A percentile compares a stretch with the other conserved stretches of the same genome.
Conservation (phyloP, 2,329 filamentous ascomycete genomes). For the Aspergillus terreus region DNA sequence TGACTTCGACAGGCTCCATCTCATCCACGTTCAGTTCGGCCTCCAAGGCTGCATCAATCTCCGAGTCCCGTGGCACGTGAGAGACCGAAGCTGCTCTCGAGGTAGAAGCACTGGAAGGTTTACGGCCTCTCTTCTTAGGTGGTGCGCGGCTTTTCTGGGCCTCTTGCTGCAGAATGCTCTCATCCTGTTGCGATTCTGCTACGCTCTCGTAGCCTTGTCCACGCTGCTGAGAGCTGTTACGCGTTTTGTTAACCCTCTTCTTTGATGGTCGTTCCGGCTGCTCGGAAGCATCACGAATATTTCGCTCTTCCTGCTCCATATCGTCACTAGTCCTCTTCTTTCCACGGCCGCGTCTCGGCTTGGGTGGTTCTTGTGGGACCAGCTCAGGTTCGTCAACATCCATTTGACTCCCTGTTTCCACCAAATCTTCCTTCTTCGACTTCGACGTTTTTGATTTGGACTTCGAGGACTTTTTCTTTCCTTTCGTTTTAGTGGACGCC, state of each 20-base stretch:
- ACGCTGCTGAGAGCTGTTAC: conserved; percentile 45
- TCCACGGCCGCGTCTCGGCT: conserved; percentile 42
- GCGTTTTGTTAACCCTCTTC: conserved; percentile 54
- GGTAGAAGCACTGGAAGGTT: conserved; percentile 46
- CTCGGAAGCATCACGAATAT: conserved; percentile 13
- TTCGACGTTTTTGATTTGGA: conserved; percentile 34
- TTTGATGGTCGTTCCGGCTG: conserved; percentile 49
- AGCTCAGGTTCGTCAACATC: conserved; percentile 27
- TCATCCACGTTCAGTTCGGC: conserved; percentile 59
- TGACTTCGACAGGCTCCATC: conserved; percentile 41
- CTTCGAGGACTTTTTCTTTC: conserved; percentile 41
- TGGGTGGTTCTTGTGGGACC: conserved; percentile 27
- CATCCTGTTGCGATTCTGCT: conserved; percentile 16
- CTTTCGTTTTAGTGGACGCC: conserved; percentile 50
- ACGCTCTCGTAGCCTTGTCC: conserved; percentile 38
- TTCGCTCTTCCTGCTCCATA: conserved; percentile 32
- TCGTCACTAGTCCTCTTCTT: conserved; percentile 64
- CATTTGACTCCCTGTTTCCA: conserved; percentile 41
- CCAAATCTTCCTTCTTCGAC: conserved; percentile 36
- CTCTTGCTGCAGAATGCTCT: conserved; percentile 20
- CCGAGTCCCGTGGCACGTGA: conserved; percentile 56
- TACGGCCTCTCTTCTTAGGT: conserved; percentile 44
- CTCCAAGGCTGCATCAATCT: conserved; percentile 63
- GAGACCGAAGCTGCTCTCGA: conserved; percentile 47
- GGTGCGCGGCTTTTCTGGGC: conserved; percentile 45